Evolutionary conservation across 2,329 filamentous ascomycete genomes (phyloP).

Genomic region (Penicillium sclerotiorum): DNA sequence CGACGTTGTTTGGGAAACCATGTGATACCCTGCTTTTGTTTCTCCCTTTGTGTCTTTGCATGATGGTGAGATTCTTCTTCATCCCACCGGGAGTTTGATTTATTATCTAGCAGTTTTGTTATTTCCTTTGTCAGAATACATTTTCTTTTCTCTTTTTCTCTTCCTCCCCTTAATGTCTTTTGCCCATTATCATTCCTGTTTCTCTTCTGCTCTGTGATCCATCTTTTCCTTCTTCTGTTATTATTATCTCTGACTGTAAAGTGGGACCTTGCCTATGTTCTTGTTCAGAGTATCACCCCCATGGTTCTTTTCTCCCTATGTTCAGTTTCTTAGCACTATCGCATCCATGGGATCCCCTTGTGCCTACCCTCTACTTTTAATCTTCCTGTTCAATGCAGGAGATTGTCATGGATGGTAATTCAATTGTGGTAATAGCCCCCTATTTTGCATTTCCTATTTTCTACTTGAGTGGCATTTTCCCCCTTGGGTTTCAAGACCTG

Average conservation of each 20-base stretch:
- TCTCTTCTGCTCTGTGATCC: conserved; percentile 17
- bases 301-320: too few species aligned
- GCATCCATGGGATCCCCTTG: not conserved
- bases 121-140: conserved; percentile 34
- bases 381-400: conserved; percentile 23
- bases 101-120: conserved; percentile 40
- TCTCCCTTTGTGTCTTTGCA: conserved; percentile 34
- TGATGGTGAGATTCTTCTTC: conserved; percentile 38
- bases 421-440: conserved; percentile 17
- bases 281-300: conserved; percentile 21
- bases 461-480: not conserved
- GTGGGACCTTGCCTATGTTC: conserved; percentile 20
- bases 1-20: conserved; percentile 42
- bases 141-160: conserved; percentile 22
- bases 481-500: not conserved
- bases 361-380: conserved; percentile 6
- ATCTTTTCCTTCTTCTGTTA: conserved; percentile 28
- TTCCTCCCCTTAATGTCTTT: conserved; percentile 16
- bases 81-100: conserved; percentile 33
- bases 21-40: conserved; percentile 44
- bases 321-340: conserved; percentile 7
- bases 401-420: conserved; percentile 22
- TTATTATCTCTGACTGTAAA: conserved; percentile 33
- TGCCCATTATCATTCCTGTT: conserved; percentile 10
- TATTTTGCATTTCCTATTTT: conserved; percentile 1